phyloP scores from a whole-genome alignment of 2,329 filamentous ascomycete species.

The Boeremia exigua region DNA sequence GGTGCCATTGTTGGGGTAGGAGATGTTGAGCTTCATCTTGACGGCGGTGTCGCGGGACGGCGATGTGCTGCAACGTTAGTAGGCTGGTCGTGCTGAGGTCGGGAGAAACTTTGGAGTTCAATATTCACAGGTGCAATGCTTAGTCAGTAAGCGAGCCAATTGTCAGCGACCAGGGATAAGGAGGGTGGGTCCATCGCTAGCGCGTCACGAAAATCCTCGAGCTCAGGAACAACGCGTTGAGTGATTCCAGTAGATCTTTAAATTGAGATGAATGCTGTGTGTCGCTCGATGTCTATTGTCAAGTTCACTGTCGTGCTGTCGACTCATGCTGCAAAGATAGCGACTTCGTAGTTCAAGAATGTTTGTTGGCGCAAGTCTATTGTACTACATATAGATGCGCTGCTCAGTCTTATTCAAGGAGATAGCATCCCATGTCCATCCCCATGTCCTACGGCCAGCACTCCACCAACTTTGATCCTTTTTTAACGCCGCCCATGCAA shows the following conservation, averaged over 20 bases:
- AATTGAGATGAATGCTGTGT: not conserved
- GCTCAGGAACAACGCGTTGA: slow-evolving; percentile 2
- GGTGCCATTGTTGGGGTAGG: slow-evolving; percentile 98
- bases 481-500: slow-evolving; percentile 39
- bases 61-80: slow-evolving; percentile 47
- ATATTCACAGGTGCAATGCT: slow-evolving; percentile 5
- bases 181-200: not conserved
- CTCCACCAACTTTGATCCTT: not conserved
- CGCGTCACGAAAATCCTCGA: slow-evolving; percentile 2
- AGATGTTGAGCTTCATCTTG: slow-evolving; percentile 79
- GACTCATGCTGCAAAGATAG: too few species aligned
- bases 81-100: slow-evolving; percentile 33
- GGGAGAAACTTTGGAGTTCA: slow-evolving; percentile 9
- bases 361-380: too few species aligned
- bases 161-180: not conserved
- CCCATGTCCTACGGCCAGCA: not conserved
- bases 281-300: not conserved
- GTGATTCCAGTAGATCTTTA: not conserved
- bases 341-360: too few species aligned
- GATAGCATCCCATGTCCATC: too few species aligned
- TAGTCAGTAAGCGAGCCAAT: slow-evolving; percentile 17
- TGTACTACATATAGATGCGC: not conserved
- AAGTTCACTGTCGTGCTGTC: not conserved
- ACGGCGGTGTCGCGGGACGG: slow-evolving; percentile 43
- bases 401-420: not conserved